Base-by-base conservation (phyloP, 2,329 filamentous ascomycete species). In the Fusarium penzigii region DNA sequence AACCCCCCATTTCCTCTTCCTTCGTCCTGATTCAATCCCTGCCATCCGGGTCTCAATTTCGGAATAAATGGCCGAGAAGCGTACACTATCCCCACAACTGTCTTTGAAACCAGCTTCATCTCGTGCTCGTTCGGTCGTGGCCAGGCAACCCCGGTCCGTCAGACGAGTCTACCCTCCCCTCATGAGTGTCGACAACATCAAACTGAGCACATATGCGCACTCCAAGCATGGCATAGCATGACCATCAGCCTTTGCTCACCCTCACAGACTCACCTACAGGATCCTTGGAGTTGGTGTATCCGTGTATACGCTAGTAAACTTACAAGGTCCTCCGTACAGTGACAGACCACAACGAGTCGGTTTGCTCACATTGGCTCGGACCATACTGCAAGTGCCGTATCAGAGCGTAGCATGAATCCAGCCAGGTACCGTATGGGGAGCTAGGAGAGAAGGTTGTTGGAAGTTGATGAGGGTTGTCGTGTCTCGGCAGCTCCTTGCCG, bases 21-120 rank as follows among this genome's bases (percentile, higher is more conserved):
- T 40, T 40, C 39, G 39, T 14, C 25, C 48, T 17, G 44, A 25
- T 25, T 46, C 34, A 20, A 36, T 44, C 59, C 61, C 44, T 60
- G 58, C 41, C 20, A n/a, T 32, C 44, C 51, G 44, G 44, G 53
- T 42, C 51, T 49, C 55, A 64, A 65, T 65, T 50, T 64, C 62
- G 61, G 63, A 53, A 46, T 36, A 48, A 38, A 40, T 51, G 41
- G 51, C 56, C 56, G 54, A 62, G 47, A 40, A 49, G 48, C 50
- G 34, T 54, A 46, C 42, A 44, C 46, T 42, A 50, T 57, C 55
- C 50, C 61, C 57, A 62, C 61, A 57, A 53, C 57, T 57, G 56
- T 58, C 56, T 49, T 59, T 64, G 63, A 65, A 65, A 65, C 63
- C 44, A 51, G 44, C 51, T 55, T 65, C 53, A 63, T 64, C 58